Conservation (phyloP, 139 green algal species). For the Coelastrella sp. region DNA sequence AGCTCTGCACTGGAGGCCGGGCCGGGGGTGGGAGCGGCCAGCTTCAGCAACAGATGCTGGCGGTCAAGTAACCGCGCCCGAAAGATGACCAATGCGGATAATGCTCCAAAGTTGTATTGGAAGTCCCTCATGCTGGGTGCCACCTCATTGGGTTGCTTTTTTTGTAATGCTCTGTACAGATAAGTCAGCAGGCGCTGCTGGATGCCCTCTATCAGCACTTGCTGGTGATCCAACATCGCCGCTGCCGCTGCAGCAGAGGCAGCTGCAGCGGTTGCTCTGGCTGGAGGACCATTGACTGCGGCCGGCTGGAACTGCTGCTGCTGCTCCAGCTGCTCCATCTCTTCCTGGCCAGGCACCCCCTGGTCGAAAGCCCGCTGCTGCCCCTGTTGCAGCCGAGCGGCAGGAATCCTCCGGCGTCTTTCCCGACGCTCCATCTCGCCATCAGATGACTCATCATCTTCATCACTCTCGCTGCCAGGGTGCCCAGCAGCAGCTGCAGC, state of each 20-base stretch:
- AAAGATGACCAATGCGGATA: slow-evolving; percentile 5
- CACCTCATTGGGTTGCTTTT: slow-evolving; percentile 10
- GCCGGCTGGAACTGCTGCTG: background rate
- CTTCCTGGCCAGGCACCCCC: background rate
- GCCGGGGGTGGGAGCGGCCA: background rate
- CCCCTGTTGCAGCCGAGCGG: slow-evolving; percentile 14
- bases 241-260: slow-evolving; percentile 7
- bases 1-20: slow-evolving; percentile 28
- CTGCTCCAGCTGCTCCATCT: background rate
- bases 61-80: slow-evolving; percentile 12
- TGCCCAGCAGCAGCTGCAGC: slow-evolving; percentile 12
- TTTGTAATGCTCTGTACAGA: background rate
- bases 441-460: slow-evolving; percentile 1
- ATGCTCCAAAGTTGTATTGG: slow-evolving; percentile 37
- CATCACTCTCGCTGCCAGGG: background rate
- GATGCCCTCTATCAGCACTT: slow-evolving; percentile 15
- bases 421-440: slow-evolving; percentile 19
- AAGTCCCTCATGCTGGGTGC: slow-evolving; percentile 34
- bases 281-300: background rate
- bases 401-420: background rate
- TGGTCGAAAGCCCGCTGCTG: background rate
- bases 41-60: slow-evolving; percentile 32
- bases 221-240: slow-evolving; percentile 5
- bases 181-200: slow-evolving; percentile 38
- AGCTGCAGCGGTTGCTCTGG: background rate